These are phyloP conservation scores for Septoria petroselini DNA, from an alignment of 2,329 filamentous ascomycete genomes.

Conservation along the genomic window DNA sequence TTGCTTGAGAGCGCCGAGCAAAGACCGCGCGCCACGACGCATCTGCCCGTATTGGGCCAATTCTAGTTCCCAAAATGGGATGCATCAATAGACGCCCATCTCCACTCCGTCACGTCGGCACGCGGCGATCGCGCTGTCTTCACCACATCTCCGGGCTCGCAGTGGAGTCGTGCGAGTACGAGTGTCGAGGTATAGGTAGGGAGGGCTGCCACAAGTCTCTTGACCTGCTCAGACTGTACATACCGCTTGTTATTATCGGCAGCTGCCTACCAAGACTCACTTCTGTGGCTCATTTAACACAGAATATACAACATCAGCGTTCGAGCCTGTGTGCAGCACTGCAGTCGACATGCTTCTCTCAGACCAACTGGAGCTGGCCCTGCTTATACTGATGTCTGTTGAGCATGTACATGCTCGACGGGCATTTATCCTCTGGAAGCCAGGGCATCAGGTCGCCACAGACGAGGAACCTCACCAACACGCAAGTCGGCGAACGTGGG, in stretches of 20 bases:
- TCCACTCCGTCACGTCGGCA: not conserved
- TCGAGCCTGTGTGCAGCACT: too few species aligned
- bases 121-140: not conserved
- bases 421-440: conserved; percentile 2
- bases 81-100: not conserved
- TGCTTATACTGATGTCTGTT: not conserved
- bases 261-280: too few species aligned
- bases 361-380: not conserved
- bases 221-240: too few species aligned
- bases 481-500: too few species aligned
- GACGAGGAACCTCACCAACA: too few species aligned
- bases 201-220: not conserved
- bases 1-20: not conserved
- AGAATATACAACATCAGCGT: too few species aligned
- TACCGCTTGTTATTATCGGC: too few species aligned
- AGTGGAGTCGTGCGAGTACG: not conserved
- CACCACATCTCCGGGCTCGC: not conserved
- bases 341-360: conserved; percentile 1
- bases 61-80: not conserved
- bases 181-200: not conserved
- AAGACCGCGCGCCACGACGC: not conserved
- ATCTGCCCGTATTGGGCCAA: not conserved
- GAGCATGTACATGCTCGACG: not conserved
- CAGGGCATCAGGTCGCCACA: not conserved
- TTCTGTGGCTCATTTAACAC: too few species aligned